Base-by-base conservation (phyloP, 306 rosid genomes). In the Ormosia emarginata region DNA sequence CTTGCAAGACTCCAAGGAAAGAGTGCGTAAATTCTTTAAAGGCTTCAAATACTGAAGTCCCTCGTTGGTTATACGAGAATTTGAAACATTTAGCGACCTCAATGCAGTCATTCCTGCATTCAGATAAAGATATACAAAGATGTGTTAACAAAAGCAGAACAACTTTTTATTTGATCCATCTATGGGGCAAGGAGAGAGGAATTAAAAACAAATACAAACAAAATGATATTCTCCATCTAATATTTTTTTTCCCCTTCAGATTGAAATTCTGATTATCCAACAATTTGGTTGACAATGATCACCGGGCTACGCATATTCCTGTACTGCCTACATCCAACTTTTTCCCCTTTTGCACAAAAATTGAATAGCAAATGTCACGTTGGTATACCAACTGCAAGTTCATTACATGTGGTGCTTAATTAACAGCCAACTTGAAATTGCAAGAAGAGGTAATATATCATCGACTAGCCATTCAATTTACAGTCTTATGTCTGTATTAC, bases 1-100 rank as follows among this genome's bases (percentile, higher is more conserved):
- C 89, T 89, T 90, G 91, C 98, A 96, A 49, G 92, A 85, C 83
- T 93, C 99, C 87, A 96, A 84, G 4, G 96, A 85, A 67, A 96
- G 88, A 67, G 89, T 84, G 81, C 93, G 88, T 49, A 95, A 79
- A 84, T 88, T 93, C 90, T 95, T 95, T 75, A 95, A 84, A 30
- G 90, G 86, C 86, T 89, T 95, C 92, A 95, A 77, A 88, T 90
- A 88, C 43, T 79, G 75, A 8, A 95, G 86, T 78, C 99, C 99
- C 0, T 86, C 81, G 13, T 83, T 90, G 78, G 97, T 90, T 80
- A 93, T 82, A 4, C 94, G 92, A 49, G 96, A 96, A 80, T 93
- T 93, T 14, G 97, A 92, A 65, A 90, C 88, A 68, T 91, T 92
- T 49, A 93, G 78, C 8, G 98, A 92, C 81, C 92, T 88, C 91